Evolutionary conservation across 1,284 basidiomycete species (phyloP), one percentile per base, ranked within the genome.

Genomic region (Ustilago xerochloae): DNA sequence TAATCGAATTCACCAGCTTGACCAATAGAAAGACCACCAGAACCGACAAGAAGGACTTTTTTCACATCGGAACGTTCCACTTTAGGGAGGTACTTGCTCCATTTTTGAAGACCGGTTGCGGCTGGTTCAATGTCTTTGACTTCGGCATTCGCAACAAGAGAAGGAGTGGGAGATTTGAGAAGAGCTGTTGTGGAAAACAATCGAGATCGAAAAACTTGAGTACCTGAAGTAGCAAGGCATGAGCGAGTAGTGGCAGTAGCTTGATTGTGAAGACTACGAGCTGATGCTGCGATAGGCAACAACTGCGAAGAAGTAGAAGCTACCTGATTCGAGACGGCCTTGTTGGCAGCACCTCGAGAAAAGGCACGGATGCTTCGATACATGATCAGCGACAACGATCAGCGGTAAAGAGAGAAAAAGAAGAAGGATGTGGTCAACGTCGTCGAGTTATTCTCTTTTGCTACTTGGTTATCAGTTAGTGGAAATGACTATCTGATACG

Each of bases 1-100:
- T 99, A 99, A 86, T 99, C 97, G 86, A 99, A 99, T 86, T 99
- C 97, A 85, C 97, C 97, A 5, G 97, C 97, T 86, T 99, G 97
- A 45, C 97, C 97, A 74, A 99, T 99, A 83, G 91, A 92, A 50
- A 99, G 90, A 69, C 97, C 97, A 81, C 97, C 97, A 74, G 91
- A 93, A 72, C 97, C 97, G 52, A 99, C 94, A 63, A 99, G 93
- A 67, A 99, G 89, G 51, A 99, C 97, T 85, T 96, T 97, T 85
- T 92, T 91, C 48, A 99, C 96, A 79, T 97, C 90, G 26, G 93
- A 73, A 29, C 82, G 78, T 64, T 76, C 74, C 35, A 76, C 77
- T 66, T 81, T 81, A 35, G 79, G 79, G 30, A 81, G 65, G 65
- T 78, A 81, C 65, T 75, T 81, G 59, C 54, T 65, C 79, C 79